phyloP scores from a whole-genome alignment of 2,329 filamentous ascomycete genomes.

The Trichoderma koningii region DNA sequence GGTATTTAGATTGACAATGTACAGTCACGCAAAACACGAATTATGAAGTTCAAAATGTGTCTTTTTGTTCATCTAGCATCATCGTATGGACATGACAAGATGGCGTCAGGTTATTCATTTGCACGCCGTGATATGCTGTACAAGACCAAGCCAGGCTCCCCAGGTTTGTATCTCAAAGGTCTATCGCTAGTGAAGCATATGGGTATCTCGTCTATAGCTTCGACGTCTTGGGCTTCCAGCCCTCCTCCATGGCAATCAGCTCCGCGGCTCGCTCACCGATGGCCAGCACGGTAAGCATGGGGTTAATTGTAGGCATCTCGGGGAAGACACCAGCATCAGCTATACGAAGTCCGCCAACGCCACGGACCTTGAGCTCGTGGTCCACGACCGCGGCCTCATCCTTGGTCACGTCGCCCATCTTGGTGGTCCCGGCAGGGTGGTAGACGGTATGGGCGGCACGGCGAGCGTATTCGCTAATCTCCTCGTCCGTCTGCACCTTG shows the following conservation, averaged over 20 bases:
- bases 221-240: slow-evolving; percentile 42
- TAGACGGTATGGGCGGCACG: slow-evolving; percentile 85
- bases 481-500: slow-evolving; percentile 72
- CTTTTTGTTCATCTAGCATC: no score
- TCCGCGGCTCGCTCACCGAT: slow-evolving; percentile 84
- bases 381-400: slow-evolving; percentile 82
- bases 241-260: slow-evolving; percentile 71
- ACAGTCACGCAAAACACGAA: neutral
- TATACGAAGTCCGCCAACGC: slow-evolving; percentile 73
- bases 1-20: no score
- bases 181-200: neutral
- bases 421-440: slow-evolving; percentile 85
- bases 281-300: slow-evolving; percentile 84
- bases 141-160: neutral
- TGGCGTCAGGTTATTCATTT: neutral
- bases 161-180: neutral
- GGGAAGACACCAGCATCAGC: slow-evolving; percentile 89
- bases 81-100: neutral
- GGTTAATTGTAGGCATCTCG: slow-evolving; percentile 83
- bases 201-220: slow-evolving; percentile 35
- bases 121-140: no score
- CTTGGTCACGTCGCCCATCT: slow-evolving; percentile 75
- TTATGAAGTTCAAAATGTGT: neutral
- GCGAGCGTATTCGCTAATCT: slow-evolving; percentile 78
- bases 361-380: slow-evolving; percentile 68